Base-by-base conservation (phyloP, 257 asterid species). In the Echium plantagineum region DNA sequence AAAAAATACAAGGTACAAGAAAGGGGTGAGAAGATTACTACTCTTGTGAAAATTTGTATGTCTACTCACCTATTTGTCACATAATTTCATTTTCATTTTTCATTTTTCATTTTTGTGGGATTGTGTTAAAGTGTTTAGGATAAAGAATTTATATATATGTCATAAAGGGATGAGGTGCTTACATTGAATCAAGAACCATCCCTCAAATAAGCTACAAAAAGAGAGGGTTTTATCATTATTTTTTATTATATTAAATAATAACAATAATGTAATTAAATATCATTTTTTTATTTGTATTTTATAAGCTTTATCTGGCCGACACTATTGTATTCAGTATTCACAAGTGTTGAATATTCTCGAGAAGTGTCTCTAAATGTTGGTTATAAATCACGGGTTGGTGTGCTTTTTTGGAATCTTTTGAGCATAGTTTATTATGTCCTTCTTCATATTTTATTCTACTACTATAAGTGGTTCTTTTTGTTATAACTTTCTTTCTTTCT, bases 211-310 rank as follows among this genome's bases (percentile, higher is more conserved):
- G 79, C 60, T 28, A 28, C 62, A 72, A 70, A 69, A 72, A 63
- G 32, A 69, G 69, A 74, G 56, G 12, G 56, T 47, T 38, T 65
- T 55, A 52, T 59, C 59, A 18, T 64, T 28, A 1, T 51, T 51
- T 74, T 62, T 57, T 5, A 58, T 80, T 78, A 77, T 64, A 78
- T 65, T 65, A 69, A 79, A 74, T 35, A 35, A 35, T 78, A 83
- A n/a, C n/a, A n/a, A 81, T 78, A 80, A 83, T 87, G 95, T 87
- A 82, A 84, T 81, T 86, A 82, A 66, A 79, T 65, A 70, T 81
- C 85, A 66, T 79, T 85, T 83, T 83, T 89, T 75, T 62, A 69
- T 78, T 78, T 89, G 94, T 83, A 83, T 73, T n/a, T n/a, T 81
- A 75, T 74, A 67, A 62, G 74, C 66, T 65, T 63, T 64, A 60